Evolutionary conservation across 1,284 basidiomycete genomes (phyloP), one percentile per base, ranked within the genome.

Genomic region (Trichosporon coremiiforme): DNA sequence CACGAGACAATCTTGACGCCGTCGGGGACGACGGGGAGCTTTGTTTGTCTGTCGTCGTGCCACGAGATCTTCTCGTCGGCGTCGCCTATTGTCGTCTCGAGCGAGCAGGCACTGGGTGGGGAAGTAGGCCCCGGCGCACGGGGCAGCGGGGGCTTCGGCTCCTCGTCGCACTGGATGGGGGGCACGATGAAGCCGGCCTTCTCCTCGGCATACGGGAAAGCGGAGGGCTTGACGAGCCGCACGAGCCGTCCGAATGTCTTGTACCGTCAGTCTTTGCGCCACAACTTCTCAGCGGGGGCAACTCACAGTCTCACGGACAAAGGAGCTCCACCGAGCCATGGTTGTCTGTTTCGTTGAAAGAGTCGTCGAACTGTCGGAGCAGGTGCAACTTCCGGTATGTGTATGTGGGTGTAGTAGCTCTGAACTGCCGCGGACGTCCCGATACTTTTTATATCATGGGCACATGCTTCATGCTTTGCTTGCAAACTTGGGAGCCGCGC

Each of bases 1-100:
- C 89, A 90, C 65, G 88, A 86, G 13, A 90, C 87, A 12, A 74
- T 57, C 8, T 60, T 45, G 1, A 67, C 64, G 33, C 67, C 71
- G 20, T 67, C 66, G 12, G 66, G 68, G 6, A 67, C 66, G 8
- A 66, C 41, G 2, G 57, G 57, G 15, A 65, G 55, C 17, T 67
- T 64, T 38, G 68, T 64, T 10, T 64, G 31, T 17, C 45, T 47
- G 64, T 63, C 64, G 4, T 66, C 68, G 33, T 66, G 66, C n/a
- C 38, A 35, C 25, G 36, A 35, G 2, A 63, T 38, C 41, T 47
- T 41, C 17, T 1, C 67, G 9, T 66, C 33, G 36, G 31, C 17
- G 55, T 64, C 60, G 8, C 35, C 66, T 20, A 45, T 60, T 45
- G 41, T 45, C 9, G 35, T 17, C 50, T 62, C n/a, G 4, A 45